Evolutionary conservation across 768 basidiomycete species (phyloP).

Genomic region (Leucocoprinus birnbaumii): DNA sequence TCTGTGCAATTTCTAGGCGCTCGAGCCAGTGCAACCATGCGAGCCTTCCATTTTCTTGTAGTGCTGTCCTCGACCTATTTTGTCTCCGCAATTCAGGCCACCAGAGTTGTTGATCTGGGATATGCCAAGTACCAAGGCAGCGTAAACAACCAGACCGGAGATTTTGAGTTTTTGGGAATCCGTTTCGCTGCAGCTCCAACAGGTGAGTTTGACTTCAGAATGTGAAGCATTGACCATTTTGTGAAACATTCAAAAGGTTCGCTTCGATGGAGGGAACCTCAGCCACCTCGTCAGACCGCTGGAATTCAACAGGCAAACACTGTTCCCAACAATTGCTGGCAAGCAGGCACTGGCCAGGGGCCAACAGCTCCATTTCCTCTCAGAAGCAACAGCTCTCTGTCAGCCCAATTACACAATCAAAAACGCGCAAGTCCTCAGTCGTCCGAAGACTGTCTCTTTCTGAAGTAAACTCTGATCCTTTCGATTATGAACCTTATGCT

Average conservation of each 20-base stretch:
- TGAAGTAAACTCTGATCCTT: constrained; percentile 25
- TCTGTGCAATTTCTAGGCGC: too few relatives aligned
- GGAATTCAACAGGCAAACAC: constrained; percentile 7
- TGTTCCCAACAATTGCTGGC: constrained; percentile 3
- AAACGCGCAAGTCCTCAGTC: constrained; percentile 3
- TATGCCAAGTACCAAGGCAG: constrained; percentile 42
- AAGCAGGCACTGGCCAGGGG: constrained; percentile 7
- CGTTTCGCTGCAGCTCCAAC: constrained; percentile 49
- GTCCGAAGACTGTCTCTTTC: constrained; percentile 39
- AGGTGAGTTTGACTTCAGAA: constrained; percentile 29
- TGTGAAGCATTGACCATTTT: neutral
- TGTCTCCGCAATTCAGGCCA: too few relatives aligned
- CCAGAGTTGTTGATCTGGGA: too few relatives aligned
- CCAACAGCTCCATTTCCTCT: constrained; percentile 19
- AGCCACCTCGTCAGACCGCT: neutral
- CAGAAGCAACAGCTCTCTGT: too few relatives aligned
- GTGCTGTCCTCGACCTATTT: too few relatives aligned
- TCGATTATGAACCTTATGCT: too few relatives aligned
- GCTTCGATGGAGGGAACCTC: constrained; percentile 25
- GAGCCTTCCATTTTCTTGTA: too few relatives aligned
- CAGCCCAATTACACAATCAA: too few relatives aligned
- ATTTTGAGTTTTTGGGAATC: constrained; percentile 38
- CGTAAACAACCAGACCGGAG: constrained; percentile 27
- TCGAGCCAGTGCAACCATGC: too few relatives aligned
- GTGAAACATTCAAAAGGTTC: neutral